Evolutionary conservation across 805 yeast species (phyloP).

Genomic region (Scheffersomyces coipomensis): DNA sequence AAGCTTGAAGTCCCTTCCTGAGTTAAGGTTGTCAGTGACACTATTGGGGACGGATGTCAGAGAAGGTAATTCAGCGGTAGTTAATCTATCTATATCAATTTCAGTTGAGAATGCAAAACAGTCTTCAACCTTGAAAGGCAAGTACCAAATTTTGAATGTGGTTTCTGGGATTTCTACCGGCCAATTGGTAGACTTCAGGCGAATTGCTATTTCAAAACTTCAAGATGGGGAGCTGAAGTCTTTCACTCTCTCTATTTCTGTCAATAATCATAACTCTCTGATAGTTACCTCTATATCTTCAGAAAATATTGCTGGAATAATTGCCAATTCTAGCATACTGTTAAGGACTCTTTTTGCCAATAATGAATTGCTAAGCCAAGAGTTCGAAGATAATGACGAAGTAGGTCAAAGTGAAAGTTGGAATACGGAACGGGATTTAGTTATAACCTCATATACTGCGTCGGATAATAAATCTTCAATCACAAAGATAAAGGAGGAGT

Average conservation of each 20-base stretch:
- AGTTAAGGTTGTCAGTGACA: slow-evolving; percentile 12
- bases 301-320: slow-evolving; percentile 38
- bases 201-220: slow-evolving; percentile 27
- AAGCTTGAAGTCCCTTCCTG: slow-evolving; percentile 35
- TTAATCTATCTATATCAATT: slow-evolving; percentile 2
- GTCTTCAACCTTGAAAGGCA: slow-evolving; percentile 28
- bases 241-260: slow-evolving; percentile 20
- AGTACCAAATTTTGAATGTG: slow-evolving; percentile 27
- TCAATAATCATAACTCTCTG: slow-evolving; percentile 14
- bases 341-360: not conserved
- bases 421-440: too few species aligned
- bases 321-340: not conserved
- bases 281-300: slow-evolving; percentile 30
- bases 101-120: slow-evolving; percentile 6
- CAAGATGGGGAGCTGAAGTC: slow-evolving; percentile 13
- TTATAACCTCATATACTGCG: too few species aligned
- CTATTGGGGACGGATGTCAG: not conserved
- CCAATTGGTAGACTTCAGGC: slow-evolving; percentile 43
- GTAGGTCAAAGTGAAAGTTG: too few species aligned
- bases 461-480: too few species aligned
- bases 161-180: slow-evolving; percentile 29
- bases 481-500: too few species aligned
- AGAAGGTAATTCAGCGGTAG: not conserved
- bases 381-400: too few species aligned
- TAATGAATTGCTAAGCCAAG: not conserved